Base-by-base conservation (phyloP, 2,329 filamentous ascomycete genomes). In the Akanthomyces dipterigenus region DNA sequence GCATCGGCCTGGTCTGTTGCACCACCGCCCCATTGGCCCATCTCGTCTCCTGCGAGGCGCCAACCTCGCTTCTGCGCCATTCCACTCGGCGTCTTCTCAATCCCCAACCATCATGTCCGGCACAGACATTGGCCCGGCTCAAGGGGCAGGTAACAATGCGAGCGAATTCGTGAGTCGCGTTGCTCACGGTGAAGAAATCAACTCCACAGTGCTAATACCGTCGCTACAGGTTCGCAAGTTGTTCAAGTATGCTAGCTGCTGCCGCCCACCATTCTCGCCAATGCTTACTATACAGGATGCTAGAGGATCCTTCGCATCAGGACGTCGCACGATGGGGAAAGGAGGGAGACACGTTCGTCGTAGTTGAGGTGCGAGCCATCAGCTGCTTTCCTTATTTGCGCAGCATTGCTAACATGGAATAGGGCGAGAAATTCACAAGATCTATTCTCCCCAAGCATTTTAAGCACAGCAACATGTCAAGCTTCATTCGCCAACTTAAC, bases 401-500 rank as follows among this genome's bases (percentile, higher is more conserved):
- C 34, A 40, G n/a, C 20, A 36, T 46, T 14, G 31, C 31, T 63
- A 34, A 46, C 48, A 34, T 20, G 16, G n/a, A 18, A 63, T 73
- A 97, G 93, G 96, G 96, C 75, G 93, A 98, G 74, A 96, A 96
- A 75, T 99, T 99, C 71, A 98, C 95, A 24, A 96, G 97, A 74
- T 89, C 90, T 43, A 96, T 99, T 68, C 85, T 99, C 18, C 95
- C 95, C 2, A 97, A 98, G 73, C 92, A 98, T 70, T 99, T 99
- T 81, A 99, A 99, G 76, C 95, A 98, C 77, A 96, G 91, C 83
- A 97, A 97, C 74, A 97, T 97, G 78, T 93, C 93, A 36, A 96
- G 92, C 76, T 97, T 97, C 72, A 93, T 97, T 62, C 89, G 93
- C 54, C 93, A 97, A 73, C 79, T 97, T 62, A 97, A 97, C 79